A percentile compares a stretch with the other conserved stretches of the same genome.
Evolutionary conservation across 2,329 filamentous ascomycete genomes (phyloP).

Genomic region (Ophiostoma perfectum): DNA sequence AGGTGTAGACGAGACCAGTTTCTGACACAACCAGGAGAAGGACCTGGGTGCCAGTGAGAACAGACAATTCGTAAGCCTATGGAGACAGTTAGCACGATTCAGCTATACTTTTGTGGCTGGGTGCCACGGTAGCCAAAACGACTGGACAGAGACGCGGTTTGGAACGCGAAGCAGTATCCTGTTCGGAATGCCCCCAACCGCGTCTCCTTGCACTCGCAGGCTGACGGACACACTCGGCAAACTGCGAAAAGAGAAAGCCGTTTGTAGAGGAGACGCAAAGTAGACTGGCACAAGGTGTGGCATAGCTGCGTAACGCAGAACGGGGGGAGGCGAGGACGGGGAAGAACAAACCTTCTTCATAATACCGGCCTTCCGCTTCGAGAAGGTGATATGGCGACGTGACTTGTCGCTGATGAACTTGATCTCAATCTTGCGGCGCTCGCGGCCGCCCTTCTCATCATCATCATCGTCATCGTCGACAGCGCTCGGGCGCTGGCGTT

Average conservation of each 20-base stretch:
- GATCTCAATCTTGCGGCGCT: constrained; percentile 99
- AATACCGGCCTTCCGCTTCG: constrained; percentile 98
- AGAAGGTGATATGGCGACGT: constrained; percentile 98
- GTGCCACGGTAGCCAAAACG: neutral
- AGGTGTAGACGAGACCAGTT: constrained; percentile 95
- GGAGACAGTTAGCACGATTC: constrained; percentile 20
- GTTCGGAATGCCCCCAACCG: neutral
- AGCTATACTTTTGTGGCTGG: neutral
- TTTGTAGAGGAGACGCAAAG: neutral
- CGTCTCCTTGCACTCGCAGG: neutral
- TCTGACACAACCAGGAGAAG: constrained; percentile 94
- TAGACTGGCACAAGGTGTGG: neutral
- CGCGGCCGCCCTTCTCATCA: constrained; percentile 93
- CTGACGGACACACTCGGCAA: neutral
- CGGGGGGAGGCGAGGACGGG: neutral
- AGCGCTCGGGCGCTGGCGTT: constrained; percentile 76
- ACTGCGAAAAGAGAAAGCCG: neutral
- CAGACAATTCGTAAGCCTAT: constrained; percentile 89
- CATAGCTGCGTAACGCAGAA: neutral
- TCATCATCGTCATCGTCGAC: constrained; percentile 96
- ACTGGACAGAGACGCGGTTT: neutral
- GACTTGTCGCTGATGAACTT: constrained; percentile 99
- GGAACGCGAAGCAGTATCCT: neutral
- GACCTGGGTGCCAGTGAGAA: constrained; percentile 96
- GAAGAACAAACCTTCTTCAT: constrained; percentile 84